Conservation (phyloP, 805 yeast species). For the Candida easanensis region DNA sequence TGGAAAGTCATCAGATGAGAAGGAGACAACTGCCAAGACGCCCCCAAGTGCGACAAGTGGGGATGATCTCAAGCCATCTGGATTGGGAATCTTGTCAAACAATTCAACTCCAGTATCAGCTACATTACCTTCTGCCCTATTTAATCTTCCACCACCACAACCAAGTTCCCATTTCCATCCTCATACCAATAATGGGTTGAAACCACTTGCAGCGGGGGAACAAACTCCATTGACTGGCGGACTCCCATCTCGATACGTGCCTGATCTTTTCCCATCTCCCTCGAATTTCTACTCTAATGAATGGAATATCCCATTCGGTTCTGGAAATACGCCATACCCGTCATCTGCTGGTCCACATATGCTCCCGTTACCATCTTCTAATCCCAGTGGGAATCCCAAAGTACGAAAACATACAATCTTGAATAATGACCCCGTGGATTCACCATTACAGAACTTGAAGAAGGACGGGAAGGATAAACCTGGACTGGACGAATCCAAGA, state of each 20-base stretch:
- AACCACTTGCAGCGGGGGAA: constrained; percentile 41
- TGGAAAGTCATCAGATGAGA: constrained; percentile 5
- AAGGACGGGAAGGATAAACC: constrained; percentile 8
- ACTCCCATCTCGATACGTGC: constrained; percentile 67
- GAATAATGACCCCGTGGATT: constrained; percentile 15
- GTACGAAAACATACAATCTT: constrained; percentile 12
- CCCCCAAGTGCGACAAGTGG: constrained; percentile 17
- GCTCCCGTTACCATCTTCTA: constrained; percentile 15
- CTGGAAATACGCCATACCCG: constrained; percentile 37
- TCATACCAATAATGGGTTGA: constrained; percentile 17
- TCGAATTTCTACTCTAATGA: constrained; percentile 66
- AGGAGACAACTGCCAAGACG: constrained; percentile 9
- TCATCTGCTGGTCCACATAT: constrained; percentile 28
- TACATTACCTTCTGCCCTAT: constrained; percentile 31
- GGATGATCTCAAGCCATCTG: constrained; percentile 16
- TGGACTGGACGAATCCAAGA: constrained; percentile 3
- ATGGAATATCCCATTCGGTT: constrained; percentile 48
- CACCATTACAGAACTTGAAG: constrained; percentile 17
- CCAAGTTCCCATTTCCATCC: constrained; percentile 28
- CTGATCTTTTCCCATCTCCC: constrained; percentile 79
- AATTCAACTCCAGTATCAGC: constrained; percentile 32
- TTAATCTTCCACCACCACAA: constrained; percentile 33
- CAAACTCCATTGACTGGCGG: constrained; percentile 70
- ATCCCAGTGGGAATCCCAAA: constrained; percentile 3
- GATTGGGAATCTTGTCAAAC: constrained; percentile 17